Conservation (phyloP, 345 rosid genomes). For the Arabidopsis suecica region DNA sequence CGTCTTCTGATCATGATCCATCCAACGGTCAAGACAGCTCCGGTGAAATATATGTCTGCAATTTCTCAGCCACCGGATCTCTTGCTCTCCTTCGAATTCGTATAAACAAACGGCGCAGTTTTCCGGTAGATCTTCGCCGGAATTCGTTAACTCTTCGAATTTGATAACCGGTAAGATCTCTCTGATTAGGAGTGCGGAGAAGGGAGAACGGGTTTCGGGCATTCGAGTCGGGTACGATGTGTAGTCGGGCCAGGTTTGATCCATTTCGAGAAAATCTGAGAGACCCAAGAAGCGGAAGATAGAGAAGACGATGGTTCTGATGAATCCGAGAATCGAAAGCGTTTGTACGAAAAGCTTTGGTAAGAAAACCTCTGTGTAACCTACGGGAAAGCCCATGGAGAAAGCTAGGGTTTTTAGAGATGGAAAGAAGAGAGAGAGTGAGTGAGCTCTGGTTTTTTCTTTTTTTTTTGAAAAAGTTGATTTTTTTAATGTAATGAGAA, state of each 20-base stretch:
- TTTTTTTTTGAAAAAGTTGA: constrained; percentile 11
- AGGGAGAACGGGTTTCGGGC: constrained; percentile 53
- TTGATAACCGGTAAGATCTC: constrained; percentile 76
- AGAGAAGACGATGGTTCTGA: constrained; percentile 58
- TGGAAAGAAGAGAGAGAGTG: not conserved
- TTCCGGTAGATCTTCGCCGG: constrained; percentile 60
- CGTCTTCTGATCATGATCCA: constrained; percentile 86
- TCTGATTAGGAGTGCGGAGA: constrained; percentile 75
- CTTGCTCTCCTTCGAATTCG: constrained; percentile 77
- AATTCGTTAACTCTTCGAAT: constrained; percentile 51
- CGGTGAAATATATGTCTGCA: constrained; percentile 85
- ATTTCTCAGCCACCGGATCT: constrained; percentile 78
- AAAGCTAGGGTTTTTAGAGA: constrained; percentile 4
- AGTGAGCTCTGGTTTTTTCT: constrained; percentile 12
- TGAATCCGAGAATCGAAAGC: constrained; percentile 65
- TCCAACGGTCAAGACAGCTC: constrained; percentile 91
- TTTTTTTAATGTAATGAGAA: constrained; percentile 30
- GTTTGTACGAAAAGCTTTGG: constrained; percentile 74
- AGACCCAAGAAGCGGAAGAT: constrained; percentile 69
- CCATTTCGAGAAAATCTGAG: constrained; percentile 78
- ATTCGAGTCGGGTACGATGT: constrained; percentile 46
- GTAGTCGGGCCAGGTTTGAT: constrained; percentile 59
- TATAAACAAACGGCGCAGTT: constrained; percentile 82
- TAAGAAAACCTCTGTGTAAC: constrained; percentile 72
- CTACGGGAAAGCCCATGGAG: constrained; percentile 86